Base-by-base conservation (phyloP, 306 rosid species). In the Acacia melanoxylon region DNA sequence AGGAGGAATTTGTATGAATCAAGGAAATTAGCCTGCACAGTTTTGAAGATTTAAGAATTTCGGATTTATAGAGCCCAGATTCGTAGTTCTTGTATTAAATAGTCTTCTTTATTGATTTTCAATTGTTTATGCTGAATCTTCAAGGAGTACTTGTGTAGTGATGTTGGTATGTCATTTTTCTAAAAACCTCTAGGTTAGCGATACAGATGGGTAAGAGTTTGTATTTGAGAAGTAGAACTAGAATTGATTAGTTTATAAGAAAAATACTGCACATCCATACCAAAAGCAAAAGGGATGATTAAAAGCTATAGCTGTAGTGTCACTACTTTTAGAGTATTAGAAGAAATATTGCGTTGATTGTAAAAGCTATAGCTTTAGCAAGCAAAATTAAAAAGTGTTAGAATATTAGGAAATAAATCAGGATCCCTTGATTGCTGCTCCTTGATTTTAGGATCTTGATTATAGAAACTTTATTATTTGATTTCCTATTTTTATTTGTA, bases 21-120 rank as follows among this genome's bases (percentile, higher is more conserved):
- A 6, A 33, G 56, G 44, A 33, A 69, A 76, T 77, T 65, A 63
- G 40, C 45, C 49, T 74, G 80, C 74, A 14, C 41, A 66, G 11
- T 17, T 40, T 81, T 77, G 24, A 24, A 12, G 48, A 41, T 68
- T 67, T 49, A 44, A 65, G 35, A 62, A 40, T 54, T 3, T 67
- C 33, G 51, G 33, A 31, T 31, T 62, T 75, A 25, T 63, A 10
- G 24, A 76, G 54, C 71, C 2, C 42, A 59, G 51, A 37, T 54
- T 54, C 40, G 22, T 56, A 37, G 68, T 31, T 56, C 68, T 20
- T 56, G 3, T 51, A 13, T 29, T 54, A 33, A 29, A 2, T 16
- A 17, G 63, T 73, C 61, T 49, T 48, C 42, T 31, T 16, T 31
- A 45, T 45, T 6, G 20, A 12, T n/a, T n/a, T 22, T 70, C 31